Evolutionary conservation across 2,329 filamentous ascomycete genomes (phyloP), one percentile per base, ranked within the genome.

Genomic region (Mollisiaceae sp.): DNA sequence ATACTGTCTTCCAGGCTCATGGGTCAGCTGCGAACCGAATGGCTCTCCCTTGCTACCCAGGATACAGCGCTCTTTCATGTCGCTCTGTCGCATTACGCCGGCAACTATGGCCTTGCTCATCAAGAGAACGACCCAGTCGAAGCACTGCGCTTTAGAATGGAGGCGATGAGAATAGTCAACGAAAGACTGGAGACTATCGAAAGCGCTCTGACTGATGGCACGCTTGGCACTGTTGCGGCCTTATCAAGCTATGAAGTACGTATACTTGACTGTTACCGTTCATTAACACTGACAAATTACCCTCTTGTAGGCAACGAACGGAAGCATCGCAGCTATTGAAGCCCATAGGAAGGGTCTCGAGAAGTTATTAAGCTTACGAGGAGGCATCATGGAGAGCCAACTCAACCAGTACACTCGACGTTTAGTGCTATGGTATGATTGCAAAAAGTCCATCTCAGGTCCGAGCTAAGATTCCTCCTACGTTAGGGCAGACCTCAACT

Each of bases 161-260:
- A 68, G 63, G 62, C 69, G 2, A 69, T 69, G 58, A 66, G 41
- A 41, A 64, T 70, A 12, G 58, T 70, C 8, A 68, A 69, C 22
- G 41, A 67, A 12, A 66, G 64, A 45, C 50, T 67, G 18, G 59
- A 56, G 2, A 52, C 61, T 38, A 18, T 65, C 2, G 43, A 39
- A 1, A 55, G 35, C 18, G 65, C 65, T 38, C 35, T 69, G 22
- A 39, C 45, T 12, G 64, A 69, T 45, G 64, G 59, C 24, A 69
- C 67, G 9, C 41, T 68, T 24, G 65, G 59, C 20, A 63, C 65
- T 18, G 69, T 69, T 20, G 69, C 67, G 38, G 59, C 56, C 18
- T 54, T 70, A n/a, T 63, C 64, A 41, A 69, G 67, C 38, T 67
- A 69, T 50, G 67, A 67, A 59, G 67, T 67, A 65, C 55, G 65